phyloP scores from a whole-genome alignment of 2,329 filamentous ascomycete species.

The Fusarium tupiense region DNA sequence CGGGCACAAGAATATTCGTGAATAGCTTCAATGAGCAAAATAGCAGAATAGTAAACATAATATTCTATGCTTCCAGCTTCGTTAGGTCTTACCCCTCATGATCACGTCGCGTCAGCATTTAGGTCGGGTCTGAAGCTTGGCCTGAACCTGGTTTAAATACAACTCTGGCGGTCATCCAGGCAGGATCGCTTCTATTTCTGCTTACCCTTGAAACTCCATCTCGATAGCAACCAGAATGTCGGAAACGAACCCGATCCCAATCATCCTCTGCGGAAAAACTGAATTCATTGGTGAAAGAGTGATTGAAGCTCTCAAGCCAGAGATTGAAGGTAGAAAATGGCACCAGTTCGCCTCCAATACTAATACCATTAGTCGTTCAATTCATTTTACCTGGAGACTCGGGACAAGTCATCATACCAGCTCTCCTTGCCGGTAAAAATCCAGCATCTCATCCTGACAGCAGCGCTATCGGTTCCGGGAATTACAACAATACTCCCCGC shows the following conservation, averaged over 20 bases:
- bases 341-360: fast-evolving
- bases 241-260: neutral
- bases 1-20: neutral
- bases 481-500: neutral
- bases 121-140: neutral
- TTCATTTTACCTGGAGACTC: constrained; percentile 24
- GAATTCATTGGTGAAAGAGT: constrained; percentile 14
- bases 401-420: constrained; percentile 13
- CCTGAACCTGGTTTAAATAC: neutral
- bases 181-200: neutral
- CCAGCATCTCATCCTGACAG: neutral
- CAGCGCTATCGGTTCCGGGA: constrained; percentile 12
- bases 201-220: neutral
- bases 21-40: neutral
- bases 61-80: neutral
- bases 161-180: neutral
- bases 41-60: neutral
- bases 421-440: neutral
- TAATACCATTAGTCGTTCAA: constrained; percentile 7
- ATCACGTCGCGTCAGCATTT: neutral
- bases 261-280: constrained; percentile 28
- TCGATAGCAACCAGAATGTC: neutral
- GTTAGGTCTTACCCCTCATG: neutral
- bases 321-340: constrained; percentile 12
- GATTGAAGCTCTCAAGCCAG: constrained; percentile 17